A percentile compares a stretch with the other conserved stretches of the same genome.
These are phyloP conservation scores for Wickerhamomyces strasburgensis DNA, from an alignment of 805 yeast species.

Conservation along the genomic window DNA sequence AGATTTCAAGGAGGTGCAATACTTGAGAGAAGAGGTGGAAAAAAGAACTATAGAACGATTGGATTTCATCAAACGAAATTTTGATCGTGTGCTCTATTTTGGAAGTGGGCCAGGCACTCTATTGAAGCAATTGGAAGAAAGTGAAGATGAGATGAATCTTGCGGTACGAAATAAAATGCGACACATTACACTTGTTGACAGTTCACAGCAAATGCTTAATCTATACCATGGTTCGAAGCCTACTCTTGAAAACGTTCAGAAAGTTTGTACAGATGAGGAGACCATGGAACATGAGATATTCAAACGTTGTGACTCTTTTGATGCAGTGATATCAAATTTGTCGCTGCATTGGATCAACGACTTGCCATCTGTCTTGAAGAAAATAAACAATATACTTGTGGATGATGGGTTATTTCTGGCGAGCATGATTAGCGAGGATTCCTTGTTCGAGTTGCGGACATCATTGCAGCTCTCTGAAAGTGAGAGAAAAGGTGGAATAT, in stretches of 20 bases:
- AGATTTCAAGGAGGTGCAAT: constrained; percentile 56
- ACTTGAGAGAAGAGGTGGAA: constrained; percentile 71
- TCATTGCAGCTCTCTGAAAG: constrained; percentile 76
- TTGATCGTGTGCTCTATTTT: constrained; percentile 58
- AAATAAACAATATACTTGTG: constrained; percentile 52
- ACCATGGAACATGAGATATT: constrained; percentile 40
- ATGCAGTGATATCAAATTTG: constrained; percentile 69
- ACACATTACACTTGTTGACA: constrained; percentile 62
- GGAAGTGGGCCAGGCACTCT: constrained; percentile 73
- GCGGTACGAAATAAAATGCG: constrained; percentile 45
- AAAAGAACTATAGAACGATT: constrained; percentile 67
- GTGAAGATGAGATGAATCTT: constrained; percentile 44
- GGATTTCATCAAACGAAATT: constrained; percentile 63
- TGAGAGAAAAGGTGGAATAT: constrained; percentile 72
- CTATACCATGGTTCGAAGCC: constrained; percentile 34
- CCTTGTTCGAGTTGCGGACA: constrained; percentile 77
- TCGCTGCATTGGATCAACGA: constrained; percentile 85
- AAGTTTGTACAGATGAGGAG: constrained; percentile 69
- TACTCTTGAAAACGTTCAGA: constrained; percentile 39
- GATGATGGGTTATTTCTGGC: constrained; percentile 85
- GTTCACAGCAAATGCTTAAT: constrained; percentile 46
- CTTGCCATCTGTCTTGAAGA: constrained; percentile 57
- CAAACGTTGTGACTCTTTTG: constrained; percentile 38
- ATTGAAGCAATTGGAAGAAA: constrained; percentile 27
- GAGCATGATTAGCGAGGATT: constrained; percentile 78